Evolutionary conservation across 2,329 filamentous ascomycete genomes (phyloP).

Genomic region (Rhynchosporium graminicola): DNA sequence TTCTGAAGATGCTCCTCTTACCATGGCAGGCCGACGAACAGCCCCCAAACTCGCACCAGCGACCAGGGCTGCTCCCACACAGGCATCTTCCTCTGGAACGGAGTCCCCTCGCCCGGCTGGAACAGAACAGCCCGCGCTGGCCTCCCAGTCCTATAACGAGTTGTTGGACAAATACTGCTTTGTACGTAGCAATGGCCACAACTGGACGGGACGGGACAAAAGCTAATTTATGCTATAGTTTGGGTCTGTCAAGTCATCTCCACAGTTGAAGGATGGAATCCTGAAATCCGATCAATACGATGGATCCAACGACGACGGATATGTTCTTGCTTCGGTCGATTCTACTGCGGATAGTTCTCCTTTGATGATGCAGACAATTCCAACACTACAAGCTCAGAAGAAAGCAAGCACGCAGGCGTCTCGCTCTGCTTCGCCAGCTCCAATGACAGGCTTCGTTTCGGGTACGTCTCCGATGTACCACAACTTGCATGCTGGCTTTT

Average conservation of each 20-base stretch:
- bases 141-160: slow-evolving; percentile 92
- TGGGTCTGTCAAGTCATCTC: slow-evolving; percentile 59
- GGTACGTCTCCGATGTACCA: slow-evolving; percentile 47
- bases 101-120: slow-evolving; percentile 54
- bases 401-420: slow-evolving; percentile 41
- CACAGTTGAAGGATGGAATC: slow-evolving; percentile 52
- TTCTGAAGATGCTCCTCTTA: slow-evolving; percentile 25
- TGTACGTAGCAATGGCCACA: slow-evolving; percentile 70
- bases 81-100: slow-evolving; percentile 42
- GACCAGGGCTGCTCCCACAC: slow-evolving; percentile 33
- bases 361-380: slow-evolving; percentile 33
- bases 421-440: slow-evolving; percentile 48
- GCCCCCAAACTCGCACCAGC: slow-evolving; percentile 28
- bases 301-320: slow-evolving; percentile 45
- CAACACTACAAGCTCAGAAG: slow-evolving; percentile 29
- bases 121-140: slow-evolving; percentile 67
- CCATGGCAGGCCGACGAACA: slow-evolving; percentile 7
- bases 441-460: slow-evolving; percentile 49
- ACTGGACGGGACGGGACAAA: slow-evolving; percentile 30
- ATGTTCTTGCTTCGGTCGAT: slow-evolving; percentile 36
- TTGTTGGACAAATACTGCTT: slow-evolving; percentile 99
- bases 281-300: slow-evolving; percentile 48
- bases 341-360: slow-evolving; percentile 42
- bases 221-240: slow-evolving; percentile 55
- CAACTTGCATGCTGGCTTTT: slow-evolving; percentile 38